Base-by-base conservation (phyloP, 257 asterid genomes). In the Jasminum sambac region DNA sequence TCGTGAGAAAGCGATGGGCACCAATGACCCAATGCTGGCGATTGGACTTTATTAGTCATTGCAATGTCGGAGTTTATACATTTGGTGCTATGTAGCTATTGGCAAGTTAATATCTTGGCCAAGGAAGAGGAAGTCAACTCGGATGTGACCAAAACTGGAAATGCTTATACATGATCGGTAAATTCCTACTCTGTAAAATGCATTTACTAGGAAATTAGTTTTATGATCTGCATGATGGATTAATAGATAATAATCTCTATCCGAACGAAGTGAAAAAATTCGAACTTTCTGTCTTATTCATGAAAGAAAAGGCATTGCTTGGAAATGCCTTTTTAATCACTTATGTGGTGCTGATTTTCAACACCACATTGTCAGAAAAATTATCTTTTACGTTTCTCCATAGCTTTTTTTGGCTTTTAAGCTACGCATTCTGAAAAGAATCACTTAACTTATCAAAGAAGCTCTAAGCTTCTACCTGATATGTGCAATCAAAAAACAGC, bases 1-100 rank as follows among this genome's bases (percentile, higher is more conserved):
- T 43, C 30, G 14, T 24, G 26, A 40, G 30, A 26, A 57, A 36
- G 40, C n/a, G 40, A 17, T 46, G 44, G 11, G 50, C 17, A 43
- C 38, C 64, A 55, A 63, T 62, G 50, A 62, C 39, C 23, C 58
- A 59, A 46, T 24, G 69, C 16, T 58, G 65, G 66, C 44, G 58
- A 38, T 71, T 34, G 64, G 50, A 55, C 67, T 52, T 25, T 38
- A 9, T 40, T 26, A 50, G 17, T 55, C 62, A 19, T 19, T 19
- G 23, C 21, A 30, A 23, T 10, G 5, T 55, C 21, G 34, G 62
- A 55, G 62, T 55, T 55, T 13, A 55, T 55, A 55, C 62, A 9
- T 19, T 10, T 55, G 62, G 62, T 21, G 34, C 36, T 6, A 55
- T 19, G 62, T 55, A 55, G 62, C 19, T 55, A 4, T 21, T 19